Evolutionary conservation across 2,329 filamentous ascomycete genomes (phyloP), one percentile per base, ranked within the genome.

Genomic region (Malbranchea zuffiana): DNA sequence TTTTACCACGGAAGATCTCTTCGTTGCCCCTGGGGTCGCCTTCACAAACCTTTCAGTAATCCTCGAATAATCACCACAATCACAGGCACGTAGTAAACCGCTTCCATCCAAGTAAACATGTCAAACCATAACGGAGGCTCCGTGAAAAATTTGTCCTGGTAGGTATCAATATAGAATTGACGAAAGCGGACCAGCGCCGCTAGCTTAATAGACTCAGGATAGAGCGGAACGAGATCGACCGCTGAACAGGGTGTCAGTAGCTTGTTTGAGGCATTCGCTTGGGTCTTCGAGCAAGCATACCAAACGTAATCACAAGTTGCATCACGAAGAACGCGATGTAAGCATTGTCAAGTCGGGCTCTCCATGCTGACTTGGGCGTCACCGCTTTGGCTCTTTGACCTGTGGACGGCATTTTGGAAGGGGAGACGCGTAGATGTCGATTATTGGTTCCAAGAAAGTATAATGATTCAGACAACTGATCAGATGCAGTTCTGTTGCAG

Each of bases 101-200:
- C 50, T 51, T 82, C 78, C 50, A 79, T 67, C 52, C 65, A 69
- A 17, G 68, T 65, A 50, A 73, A 76, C 10, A 62, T 45, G 7
- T 57, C 59, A 51, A 81, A 81, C 69, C 73, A 82, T 3, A 63
- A 53, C 25, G 75, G 75, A 2, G 73, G 65, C 5, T 60, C 50
- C 21, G 67, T 62, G 59, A 81, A 80, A 62, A 79, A 78, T 36
- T 68, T 71, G 50, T 82, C 78, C 10, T 67, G 63, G 53, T 78
- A 80, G 1, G 67, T 78, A 1, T 59, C 51, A 42, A 78, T 62
- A 55, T 81, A 80, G 56, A 62, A 80, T 2, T 57, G 49, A 40
- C 72, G 70, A 2, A 81, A 42, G 0, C 54, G 43, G 27, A 53
- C 52, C 48, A 76, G 67, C 50, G 72, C 62, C 0, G 56, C 36